Evolutionary conservation across 345 rosid species (phyloP).

Genomic region (Eutrema heterophyllum): DNA sequence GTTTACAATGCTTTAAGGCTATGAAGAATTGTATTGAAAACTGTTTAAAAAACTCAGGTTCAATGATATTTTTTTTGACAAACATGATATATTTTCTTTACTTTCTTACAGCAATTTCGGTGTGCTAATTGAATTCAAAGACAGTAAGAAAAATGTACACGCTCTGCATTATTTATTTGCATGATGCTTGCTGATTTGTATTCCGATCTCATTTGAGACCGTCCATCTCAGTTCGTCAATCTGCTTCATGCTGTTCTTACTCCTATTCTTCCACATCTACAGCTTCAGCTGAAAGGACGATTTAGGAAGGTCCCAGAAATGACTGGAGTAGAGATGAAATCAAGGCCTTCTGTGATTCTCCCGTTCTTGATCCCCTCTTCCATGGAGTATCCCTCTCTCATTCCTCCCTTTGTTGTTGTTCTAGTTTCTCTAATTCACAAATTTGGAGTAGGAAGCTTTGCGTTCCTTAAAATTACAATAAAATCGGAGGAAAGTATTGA

Average conservation of each 20-base stretch:
- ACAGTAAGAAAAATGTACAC: too few species aligned
- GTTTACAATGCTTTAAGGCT: too few species aligned
- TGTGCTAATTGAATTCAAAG: too few species aligned
- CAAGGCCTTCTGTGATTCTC: conserved; percentile 63
- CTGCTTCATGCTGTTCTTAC: conserved; percentile 7
- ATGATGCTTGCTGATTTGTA: conserved; percentile 36
- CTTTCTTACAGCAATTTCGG: too few species aligned
- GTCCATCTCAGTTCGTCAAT: not conserved
- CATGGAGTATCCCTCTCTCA: conserved; percentile 47
- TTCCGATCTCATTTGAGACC: conserved; percentile 21
- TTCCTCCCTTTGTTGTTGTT: not conserved
- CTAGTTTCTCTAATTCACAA: not conserved
- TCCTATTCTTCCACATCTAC: conserved; percentile 59
- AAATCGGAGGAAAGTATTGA: not conserved
- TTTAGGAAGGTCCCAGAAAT: conserved; percentile 55
- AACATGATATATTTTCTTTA: too few species aligned
- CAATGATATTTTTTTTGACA: too few species aligned
- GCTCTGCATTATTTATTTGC: too few species aligned
- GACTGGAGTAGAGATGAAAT: conserved; percentile 58
- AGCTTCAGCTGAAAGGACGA: conserved; percentile 53
- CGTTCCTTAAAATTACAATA: not conserved
- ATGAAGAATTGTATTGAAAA: too few species aligned
- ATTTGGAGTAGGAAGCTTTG: not conserved
- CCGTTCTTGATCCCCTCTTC: conserved; percentile 74
- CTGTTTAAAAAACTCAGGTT: too few species aligned